Evolutionary conservation across 2,329 filamentous ascomycete genomes (phyloP), one percentile per base, ranked within the genome.

Genomic region (Fulvia fulva): DNA sequence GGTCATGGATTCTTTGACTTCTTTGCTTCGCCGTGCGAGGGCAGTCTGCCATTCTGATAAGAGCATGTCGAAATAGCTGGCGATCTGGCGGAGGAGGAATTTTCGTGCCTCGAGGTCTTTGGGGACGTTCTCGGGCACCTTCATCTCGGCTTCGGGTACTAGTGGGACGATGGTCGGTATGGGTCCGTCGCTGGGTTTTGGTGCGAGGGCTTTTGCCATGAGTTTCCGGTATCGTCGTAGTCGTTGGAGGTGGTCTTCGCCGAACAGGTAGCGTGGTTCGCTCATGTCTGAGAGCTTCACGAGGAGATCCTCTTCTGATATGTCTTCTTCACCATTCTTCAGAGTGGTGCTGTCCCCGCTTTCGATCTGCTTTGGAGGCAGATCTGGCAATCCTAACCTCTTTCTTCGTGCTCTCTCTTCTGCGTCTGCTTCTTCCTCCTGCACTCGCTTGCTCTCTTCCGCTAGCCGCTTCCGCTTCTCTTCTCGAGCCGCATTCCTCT

Each of bases 41-140:
- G 92, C 91, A 43, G 78, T 71, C 67, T 92, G 85, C 88, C 95
- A 99, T 73, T 95, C 93, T 46, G 81, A 83, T 58, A 99, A 79
- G n/a, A 99, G 85, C 86, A 99, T 91, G 54, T 90, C 95, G 77
- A 99, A 97, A 78, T 97, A 99, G 51, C 90, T 94, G 21, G 89
- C 90, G 56, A 99, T 81, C 74, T 99, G 93, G 11, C 93, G 83
- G 77, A 88, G 93, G 43, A 99, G 78, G 74, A 88, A 91, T 46
- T 82, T 78, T 47, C 86, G 83, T 0, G 80, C 88, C 43, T 86
- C 83, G 21, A 77, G 78, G 65, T 92, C 88, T 67, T 82, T 80
- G 1, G 82, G 80, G 9, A 90, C 76, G 45, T 78, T 80, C 16
- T 81, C 79, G 1, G 84, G 78, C 23, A 97, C 85, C 74, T 92